Conservation (phyloP, 202 grass and related monocot genomes). For the Elaeis oleifera region DNA sequence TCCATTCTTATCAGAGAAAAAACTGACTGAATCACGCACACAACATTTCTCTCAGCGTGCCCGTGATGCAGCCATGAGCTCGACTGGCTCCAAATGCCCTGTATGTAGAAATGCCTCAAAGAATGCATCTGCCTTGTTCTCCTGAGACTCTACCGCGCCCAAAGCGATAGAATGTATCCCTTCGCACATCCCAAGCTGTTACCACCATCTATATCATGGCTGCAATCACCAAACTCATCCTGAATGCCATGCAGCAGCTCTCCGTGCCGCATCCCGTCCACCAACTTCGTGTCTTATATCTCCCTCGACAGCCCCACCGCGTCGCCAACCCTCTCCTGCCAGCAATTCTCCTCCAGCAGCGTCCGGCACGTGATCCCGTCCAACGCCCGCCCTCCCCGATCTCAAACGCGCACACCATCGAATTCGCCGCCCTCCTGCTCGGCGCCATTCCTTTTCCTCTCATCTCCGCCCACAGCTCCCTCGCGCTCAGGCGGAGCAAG, state of each 20-base stretch:
- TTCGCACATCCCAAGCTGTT: too few relatives aligned
- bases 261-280: constrained; percentile 21
- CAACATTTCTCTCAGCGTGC: too few relatives aligned
- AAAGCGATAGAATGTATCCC: too few relatives aligned
- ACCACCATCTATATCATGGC: not conserved
- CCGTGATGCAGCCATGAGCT: too few relatives aligned
- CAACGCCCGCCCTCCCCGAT: constrained; percentile 46
- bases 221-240: constrained; percentile 19
- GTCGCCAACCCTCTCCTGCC: constrained; percentile 31
- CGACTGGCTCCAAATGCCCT: too few relatives aligned
- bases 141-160: too few relatives aligned
- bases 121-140: too few relatives aligned
- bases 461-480: constrained; percentile 68
- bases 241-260: constrained; percentile 35
- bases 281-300: constrained; percentile 48
- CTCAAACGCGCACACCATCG: constrained; percentile 55
- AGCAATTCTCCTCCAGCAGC: constrained; percentile 51
- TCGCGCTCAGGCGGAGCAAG: constrained; percentile 59
- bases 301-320: constrained; percentile 34
- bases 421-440: constrained; percentile 42
- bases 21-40: too few relatives aligned
- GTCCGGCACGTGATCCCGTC: constrained; percentile 52
- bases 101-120: too few relatives aligned
- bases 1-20: too few relatives aligned
- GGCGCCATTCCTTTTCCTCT: constrained; percentile 29